Percentiles rank a stretch among this genome's conserved stretches.
Conservation (phyloP, 768 basidiomycete genomes). For the Mycena indigotica region DNA sequence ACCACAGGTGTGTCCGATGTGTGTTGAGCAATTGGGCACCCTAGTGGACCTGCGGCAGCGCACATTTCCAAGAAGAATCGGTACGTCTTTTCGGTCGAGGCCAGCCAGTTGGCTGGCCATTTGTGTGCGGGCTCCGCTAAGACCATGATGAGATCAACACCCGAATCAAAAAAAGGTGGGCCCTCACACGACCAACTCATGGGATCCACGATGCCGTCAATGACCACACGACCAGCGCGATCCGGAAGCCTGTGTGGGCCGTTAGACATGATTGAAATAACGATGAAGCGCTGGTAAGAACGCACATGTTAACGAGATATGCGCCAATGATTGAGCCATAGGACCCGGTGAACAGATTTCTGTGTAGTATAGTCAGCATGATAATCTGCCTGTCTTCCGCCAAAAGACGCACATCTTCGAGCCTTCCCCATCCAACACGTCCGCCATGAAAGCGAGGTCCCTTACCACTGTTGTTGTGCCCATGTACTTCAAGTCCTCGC, state of each 20-base stretch:
- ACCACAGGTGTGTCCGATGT: conserved; percentile 13
- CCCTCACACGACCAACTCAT: conserved; percentile 25
- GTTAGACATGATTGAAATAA: neutral
- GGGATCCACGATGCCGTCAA: conserved; percentile 28
- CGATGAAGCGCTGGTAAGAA: neutral
- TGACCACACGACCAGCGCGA: conserved; percentile 23
- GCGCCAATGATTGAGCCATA: conserved; percentile 29
- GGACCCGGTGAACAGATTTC: conserved; percentile 28
- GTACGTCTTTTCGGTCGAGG: conserved; percentile 26
- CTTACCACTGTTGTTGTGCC: conserved; percentile 28
- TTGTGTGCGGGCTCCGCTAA: conserved; percentile 28
- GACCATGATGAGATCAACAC: neutral
- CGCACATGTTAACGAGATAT: conserved; percentile 30
- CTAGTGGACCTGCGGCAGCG: conserved; percentile 23
- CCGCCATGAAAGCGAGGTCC: conserved; percentile 27
- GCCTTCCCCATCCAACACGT: conserved; percentile 23
- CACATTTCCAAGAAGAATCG: conserved; percentile 25
- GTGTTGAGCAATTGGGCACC: conserved; percentile 23
- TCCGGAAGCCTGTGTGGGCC: conserved; percentile 20
- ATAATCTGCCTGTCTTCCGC: too few relatives aligned
- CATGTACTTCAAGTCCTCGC: conserved; percentile 28
- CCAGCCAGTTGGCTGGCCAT: conserved; percentile 26
- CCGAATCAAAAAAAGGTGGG: neutral
- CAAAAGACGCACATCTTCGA: conserved; percentile 24
- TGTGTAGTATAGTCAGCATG: too few relatives aligned